Evolutionary conservation across 495 filamentous ascomycete species (phyloP).

Genomic region (Hyphodiscus hymeniophilus): DNA sequence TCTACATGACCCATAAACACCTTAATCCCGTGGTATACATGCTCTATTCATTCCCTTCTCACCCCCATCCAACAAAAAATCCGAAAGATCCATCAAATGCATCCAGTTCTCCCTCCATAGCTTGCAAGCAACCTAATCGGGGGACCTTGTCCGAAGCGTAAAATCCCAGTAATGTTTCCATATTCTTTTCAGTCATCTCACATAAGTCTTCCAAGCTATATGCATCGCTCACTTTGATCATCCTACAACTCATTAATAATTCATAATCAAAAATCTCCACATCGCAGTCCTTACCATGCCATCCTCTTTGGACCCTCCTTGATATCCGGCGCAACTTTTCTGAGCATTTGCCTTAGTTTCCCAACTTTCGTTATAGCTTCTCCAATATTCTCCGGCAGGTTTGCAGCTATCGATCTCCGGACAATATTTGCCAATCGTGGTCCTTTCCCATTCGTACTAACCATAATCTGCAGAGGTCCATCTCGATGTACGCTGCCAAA

Average conservation of each 20-base stretch:
- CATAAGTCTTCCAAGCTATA: conserved; percentile 85
- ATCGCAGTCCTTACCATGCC: conserved; percentile 57
- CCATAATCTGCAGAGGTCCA: conserved; percentile 95
- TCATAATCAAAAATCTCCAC: neutral
- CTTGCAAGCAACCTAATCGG: conserved; percentile 37
- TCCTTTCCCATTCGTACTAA: conserved; percentile 94
- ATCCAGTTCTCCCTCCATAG: conserved; percentile 37
- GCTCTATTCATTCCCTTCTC: neutral
- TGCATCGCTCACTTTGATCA: conserved; percentile 81
- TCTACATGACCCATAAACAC: too few relatives aligned
- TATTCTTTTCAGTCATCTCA: conserved; percentile 74
- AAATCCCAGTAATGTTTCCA: conserved; percentile 63
- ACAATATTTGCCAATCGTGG: conserved; percentile 86
- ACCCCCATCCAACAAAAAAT: conserved; percentile 39
- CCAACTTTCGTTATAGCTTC: conserved; percentile 80
- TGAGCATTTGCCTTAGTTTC: conserved; percentile 64
- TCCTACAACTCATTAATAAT: conserved; percentile 42
- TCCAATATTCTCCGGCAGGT: conserved; percentile 68
- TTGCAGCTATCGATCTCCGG: conserved; percentile 69
- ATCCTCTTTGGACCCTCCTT: conserved; percentile 83
- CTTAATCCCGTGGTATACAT: too few relatives aligned
- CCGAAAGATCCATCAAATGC: conserved; percentile 53
- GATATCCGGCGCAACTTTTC: conserved; percentile 60
- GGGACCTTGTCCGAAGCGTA: conserved; percentile 50
- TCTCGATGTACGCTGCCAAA: conserved; percentile 94